Base-by-base conservation (phyloP, 2,329 filamentous ascomycete species). In the Rutstroemia sp. region DNA sequence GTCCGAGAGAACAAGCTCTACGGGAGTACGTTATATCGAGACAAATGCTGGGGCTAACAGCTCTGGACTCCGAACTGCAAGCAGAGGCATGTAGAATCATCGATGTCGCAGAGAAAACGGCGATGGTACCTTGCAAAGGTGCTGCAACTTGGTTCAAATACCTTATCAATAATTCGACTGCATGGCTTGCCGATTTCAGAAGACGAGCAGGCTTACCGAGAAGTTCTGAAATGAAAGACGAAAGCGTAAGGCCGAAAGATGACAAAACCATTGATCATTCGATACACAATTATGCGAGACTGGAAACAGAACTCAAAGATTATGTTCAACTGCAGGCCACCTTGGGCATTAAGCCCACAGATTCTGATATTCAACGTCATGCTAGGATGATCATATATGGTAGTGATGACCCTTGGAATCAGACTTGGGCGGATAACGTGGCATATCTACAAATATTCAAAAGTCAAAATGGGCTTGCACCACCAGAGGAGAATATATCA, bases 311-410 rank as follows among this genome's bases (percentile, higher is more conserved):
- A 62, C 67, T 86, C 34, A 76, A 73, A 10, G 76, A 80, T 45
- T 85, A 76, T 64, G 70, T 81, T 37, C 71, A 71, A 5, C 61
- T 69, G 2, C 77, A 79, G 61, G 69, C 74, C 16, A 66, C 71
- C 0, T 63, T 73, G 14, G 79, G 80, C 1, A 64, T 74, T 1
- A 74, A 79, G 49, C 77, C 79, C 0, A 74, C 74, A 0, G 79
- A 85, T 58, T 74, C 74, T 2, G 77, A 80, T 47, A 67, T 86
- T 41, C 81, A 83, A 63, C 72, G 71, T 27, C 73, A 83, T 62
- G 81, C 81, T 21, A 77, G 82, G 59, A 73, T 82, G 52, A 81
- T 85, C 62, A 81, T 85, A 21, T 85, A 82, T 67, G 80, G 82
- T 48, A 78, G 75, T 57, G 80, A 84, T 52, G 81, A 85, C 62